Percentiles rank a stretch among this genome's conserved stretches.
phyloP scores from a whole-genome alignment of 352 stramenopile genomes.

The Globisporangium lucens region DNA sequence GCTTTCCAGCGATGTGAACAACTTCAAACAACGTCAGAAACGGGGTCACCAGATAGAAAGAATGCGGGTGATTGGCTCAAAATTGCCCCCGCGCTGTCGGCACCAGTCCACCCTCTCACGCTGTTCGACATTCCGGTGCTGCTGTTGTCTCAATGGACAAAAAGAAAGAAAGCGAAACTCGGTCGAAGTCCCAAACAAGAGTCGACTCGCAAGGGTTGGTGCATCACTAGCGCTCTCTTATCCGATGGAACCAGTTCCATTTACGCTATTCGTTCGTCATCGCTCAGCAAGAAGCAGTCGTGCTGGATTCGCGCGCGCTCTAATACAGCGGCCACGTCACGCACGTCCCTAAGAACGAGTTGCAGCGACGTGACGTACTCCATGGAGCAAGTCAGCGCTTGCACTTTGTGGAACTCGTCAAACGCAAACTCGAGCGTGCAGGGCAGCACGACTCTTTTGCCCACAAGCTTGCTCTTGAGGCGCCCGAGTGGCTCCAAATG shows the following conservation, averaged over 20 bases:
- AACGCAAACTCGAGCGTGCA: conserved; percentile 6
- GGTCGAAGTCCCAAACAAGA: no score
- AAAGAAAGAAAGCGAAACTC: no score
- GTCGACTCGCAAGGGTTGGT: no score
- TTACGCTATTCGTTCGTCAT: background rate
- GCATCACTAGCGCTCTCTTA: no score
- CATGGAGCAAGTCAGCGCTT: background rate
- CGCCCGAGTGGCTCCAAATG: background rate
- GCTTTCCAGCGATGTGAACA: no score
- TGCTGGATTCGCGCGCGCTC: conserved; percentile 1
- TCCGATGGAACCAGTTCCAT: background rate
- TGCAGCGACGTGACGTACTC: conserved; percentile 3
- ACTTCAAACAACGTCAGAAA: no score
- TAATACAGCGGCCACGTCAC: conserved; percentile 1
- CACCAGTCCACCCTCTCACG: no score
- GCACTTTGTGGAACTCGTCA: background rate
- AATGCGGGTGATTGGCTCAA: no score
- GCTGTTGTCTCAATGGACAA: no score
- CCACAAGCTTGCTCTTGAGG: background rate
- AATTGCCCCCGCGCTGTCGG: no score
- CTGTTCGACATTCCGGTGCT: no score
- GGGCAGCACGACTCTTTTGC: background rate
- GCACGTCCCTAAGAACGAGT: background rate
- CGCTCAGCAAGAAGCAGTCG: background rate
- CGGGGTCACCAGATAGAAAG: no score